phyloP scores from a whole-genome alignment of 2,329 filamentous ascomycete genomes.

The Plectosphaerella sp. region DNA sequence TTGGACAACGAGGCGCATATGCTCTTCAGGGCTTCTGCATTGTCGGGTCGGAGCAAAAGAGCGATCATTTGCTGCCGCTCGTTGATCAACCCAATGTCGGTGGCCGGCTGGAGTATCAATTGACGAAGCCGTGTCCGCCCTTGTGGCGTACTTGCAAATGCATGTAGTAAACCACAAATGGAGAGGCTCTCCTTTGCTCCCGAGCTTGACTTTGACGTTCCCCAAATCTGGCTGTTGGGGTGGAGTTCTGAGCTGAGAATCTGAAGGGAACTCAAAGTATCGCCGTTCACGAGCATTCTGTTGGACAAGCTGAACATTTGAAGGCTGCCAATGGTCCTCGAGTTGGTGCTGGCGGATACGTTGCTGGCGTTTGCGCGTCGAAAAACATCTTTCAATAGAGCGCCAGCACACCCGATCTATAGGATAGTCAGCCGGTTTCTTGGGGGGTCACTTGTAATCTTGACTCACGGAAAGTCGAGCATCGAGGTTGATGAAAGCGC shows the following conservation, averaged over 20 bases:
- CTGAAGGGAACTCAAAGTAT: constrained; percentile 78
- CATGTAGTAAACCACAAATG: constrained; percentile 76
- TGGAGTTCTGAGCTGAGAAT: constrained; percentile 80
- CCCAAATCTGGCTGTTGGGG: constrained; percentile 75
- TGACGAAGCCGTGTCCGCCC: constrained; percentile 72
- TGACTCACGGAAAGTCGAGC: constrained; percentile 60
- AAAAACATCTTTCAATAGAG: constrained; percentile 74
- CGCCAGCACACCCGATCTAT: constrained; percentile 78
- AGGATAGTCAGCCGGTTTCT: not conserved
- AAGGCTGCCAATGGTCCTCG: constrained; percentile 28
- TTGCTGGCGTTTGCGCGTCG: constrained; percentile 45
- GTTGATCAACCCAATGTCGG: constrained; percentile 62
- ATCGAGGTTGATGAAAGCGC: constrained; percentile 68
- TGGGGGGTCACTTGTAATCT: not conserved
- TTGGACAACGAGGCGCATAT: constrained; percentile 61
- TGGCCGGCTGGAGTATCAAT: constrained; percentile 74
- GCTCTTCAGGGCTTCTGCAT: constrained; percentile 48
- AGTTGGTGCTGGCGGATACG: not conserved
- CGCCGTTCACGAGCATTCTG: constrained; percentile 73
- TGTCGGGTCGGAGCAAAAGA: constrained; percentile 64
- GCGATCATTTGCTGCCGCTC: constrained; percentile 68
- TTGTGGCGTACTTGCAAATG: constrained; percentile 71
- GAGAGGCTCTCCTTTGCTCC: constrained; percentile 78
- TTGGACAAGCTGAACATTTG: constrained; percentile 69
- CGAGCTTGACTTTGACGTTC: constrained; percentile 54